These are phyloP conservation scores for Saccharomycopsis microspora DNA, from an alignment of 805 yeast species.

Conservation along the genomic window DNA sequence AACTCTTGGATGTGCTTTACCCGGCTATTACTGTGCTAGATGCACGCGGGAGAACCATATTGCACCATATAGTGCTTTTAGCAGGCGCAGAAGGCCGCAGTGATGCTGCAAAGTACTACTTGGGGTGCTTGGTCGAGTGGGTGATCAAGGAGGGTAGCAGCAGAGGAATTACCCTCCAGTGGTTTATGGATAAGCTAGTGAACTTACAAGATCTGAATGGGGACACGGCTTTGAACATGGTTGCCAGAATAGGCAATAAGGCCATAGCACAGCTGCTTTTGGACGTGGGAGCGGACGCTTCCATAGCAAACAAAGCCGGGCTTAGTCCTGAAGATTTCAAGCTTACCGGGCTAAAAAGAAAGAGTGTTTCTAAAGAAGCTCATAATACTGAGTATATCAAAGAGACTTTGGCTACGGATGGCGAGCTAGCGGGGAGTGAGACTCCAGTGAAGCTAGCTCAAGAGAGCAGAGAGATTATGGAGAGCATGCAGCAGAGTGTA, in stretches of 20 bases:
- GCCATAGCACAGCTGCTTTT: slow-evolving; percentile 71
- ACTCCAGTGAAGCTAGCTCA: slow-evolving; percentile 12
- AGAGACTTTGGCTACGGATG: no score
- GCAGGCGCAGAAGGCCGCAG: slow-evolving; percentile 69
- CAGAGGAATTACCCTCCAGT: slow-evolving; percentile 36
- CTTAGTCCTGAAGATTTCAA: slow-evolving; percentile 83
- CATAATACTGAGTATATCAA: background rate
- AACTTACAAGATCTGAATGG: slow-evolving; percentile 91
- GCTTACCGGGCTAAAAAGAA: slow-evolving; percentile 21
- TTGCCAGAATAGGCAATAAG: slow-evolving; percentile 78
- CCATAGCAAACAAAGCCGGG: slow-evolving; percentile 74
- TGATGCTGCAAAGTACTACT: slow-evolving; percentile 61
- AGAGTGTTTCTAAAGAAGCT: background rate
- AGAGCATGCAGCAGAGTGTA: slow-evolving; percentile 40
- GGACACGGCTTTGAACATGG: slow-evolving; percentile 88
- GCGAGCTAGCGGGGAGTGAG: background rate
- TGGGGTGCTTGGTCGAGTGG: slow-evolving; percentile 69
- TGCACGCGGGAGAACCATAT: slow-evolving; percentile 60
- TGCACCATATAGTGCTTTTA: slow-evolving; percentile 78
- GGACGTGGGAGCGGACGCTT: slow-evolving; percentile 81
- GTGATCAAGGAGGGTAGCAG: slow-evolving; percentile 36
- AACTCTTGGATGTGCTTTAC: slow-evolving; percentile 58
- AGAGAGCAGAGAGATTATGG: slow-evolving; percentile 33
- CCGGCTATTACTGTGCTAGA: slow-evolving; percentile 63
- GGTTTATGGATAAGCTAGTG: slow-evolving; percentile 58